Evolutionary conservation across 331 rosid species (phyloP).

Genomic region (Phaseolus coccineus): DNA sequence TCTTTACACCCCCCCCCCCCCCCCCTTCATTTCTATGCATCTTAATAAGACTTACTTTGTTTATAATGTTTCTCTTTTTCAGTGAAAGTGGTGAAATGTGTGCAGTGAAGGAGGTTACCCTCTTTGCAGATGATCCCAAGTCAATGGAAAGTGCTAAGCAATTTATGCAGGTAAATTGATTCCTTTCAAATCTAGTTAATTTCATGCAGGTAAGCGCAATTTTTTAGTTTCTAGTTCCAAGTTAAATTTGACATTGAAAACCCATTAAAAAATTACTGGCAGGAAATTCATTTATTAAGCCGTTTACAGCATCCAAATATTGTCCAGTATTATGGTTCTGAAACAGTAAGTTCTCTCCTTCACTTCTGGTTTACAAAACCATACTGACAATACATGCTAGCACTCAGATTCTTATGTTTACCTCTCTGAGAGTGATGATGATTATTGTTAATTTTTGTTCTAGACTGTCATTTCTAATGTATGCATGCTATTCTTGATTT

Average conservation of each 20-base stretch:
- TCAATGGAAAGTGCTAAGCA: conserved; percentile 95
- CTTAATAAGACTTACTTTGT: conserved; percentile 37
- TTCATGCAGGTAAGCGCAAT: neutral
- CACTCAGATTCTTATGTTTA: conserved; percentile 33
- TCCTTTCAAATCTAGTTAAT: neutral
- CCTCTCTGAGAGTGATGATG: neutral
- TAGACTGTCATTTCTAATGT: conserved; percentile 16
- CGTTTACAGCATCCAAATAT: conserved; percentile 95
- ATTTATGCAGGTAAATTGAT: conserved; percentile 76
- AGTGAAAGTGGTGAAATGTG: conserved; percentile 99
- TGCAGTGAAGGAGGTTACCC: conserved; percentile 98
- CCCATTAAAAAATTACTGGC: conserved; percentile 51
- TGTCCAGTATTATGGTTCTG: conserved; percentile 92
- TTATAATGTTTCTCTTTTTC: conserved; percentile 45
- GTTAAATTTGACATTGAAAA: conserved; percentile 41
- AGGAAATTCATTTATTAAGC: conserved; percentile 92
- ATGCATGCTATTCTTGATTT: conserved; percentile 34
- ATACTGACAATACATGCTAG: conserved; percentile 11
- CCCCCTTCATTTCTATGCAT: neutral
- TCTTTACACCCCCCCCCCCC: neutral
- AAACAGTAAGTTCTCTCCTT: conserved; percentile 68
- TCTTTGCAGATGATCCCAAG: conserved; percentile 97
- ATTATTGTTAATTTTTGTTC: conserved; percentile 9
- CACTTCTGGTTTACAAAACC: conserved; percentile 26
- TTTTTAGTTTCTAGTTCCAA: conserved; percentile 41